phyloP scores from a whole-genome alignment of 2,329 filamentous ascomycete species.

The Geosmithia flava region DNA sequence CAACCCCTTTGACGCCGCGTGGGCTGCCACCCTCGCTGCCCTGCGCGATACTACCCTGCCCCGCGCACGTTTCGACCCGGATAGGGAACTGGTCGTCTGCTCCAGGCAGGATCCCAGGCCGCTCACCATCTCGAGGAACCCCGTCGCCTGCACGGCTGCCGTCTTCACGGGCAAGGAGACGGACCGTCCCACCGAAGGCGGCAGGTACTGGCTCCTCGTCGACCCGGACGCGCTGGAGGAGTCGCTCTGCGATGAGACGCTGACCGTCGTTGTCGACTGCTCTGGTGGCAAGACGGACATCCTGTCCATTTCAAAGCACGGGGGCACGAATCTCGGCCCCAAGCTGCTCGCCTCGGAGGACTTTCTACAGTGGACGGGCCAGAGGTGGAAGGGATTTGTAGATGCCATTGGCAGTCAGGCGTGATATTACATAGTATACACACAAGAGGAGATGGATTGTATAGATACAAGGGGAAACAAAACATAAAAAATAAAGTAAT shows the following conservation, averaged over 20 bases:
- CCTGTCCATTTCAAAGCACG: conserved; percentile 68
- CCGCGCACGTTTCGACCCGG: conserved; percentile 68
- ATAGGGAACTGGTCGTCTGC: conserved; percentile 70
- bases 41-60: conserved; percentile 69
- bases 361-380: conserved; percentile 23
- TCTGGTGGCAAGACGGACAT: conserved; percentile 41
- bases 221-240: conserved; percentile 92
- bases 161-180: conserved; percentile 60
- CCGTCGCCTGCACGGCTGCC: conserved; percentile 64
- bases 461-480: conserved; percentile 4
- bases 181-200: conserved; percentile 25
- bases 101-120: conserved; percentile 40
- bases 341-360: conserved; percentile 53
- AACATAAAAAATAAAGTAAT: conserved; percentile 5
- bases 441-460: conserved; percentile 4
- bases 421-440: not conserved
- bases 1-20: conserved; percentile 83
- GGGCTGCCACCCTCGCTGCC: conserved; percentile 73
- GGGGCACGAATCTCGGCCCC: conserved; percentile 58
- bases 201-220: conserved; percentile 60
- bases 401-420: conserved; percentile 11
- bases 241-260: conserved; percentile 65
- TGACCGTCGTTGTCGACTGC: conserved; percentile 71
- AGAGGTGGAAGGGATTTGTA: conserved; percentile 22
- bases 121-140: conserved; percentile 52